phyloP scores from a whole-genome alignment of 2,329 filamentous ascomycete species.

The Celoporthe dispersa region DNA sequence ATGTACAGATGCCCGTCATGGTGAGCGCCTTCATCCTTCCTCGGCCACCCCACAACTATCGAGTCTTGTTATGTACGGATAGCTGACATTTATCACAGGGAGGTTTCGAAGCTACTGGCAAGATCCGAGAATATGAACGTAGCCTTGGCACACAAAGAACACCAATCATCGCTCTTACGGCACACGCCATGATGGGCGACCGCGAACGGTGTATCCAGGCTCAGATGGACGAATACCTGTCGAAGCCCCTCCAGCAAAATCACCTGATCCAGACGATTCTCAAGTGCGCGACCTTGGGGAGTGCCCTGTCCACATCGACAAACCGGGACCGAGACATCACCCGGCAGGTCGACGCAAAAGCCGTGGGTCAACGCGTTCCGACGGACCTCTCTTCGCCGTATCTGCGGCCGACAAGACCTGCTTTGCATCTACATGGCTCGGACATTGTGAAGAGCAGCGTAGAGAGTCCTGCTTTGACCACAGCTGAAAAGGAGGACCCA shows the following conservation, averaged over 20 bases:
- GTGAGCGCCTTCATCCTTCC: slow-evolving; percentile 50
- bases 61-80: background rate
- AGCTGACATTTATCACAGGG: slow-evolving; percentile 61
- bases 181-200: slow-evolving; percentile 98
- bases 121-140: slow-evolving; percentile 94
- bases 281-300: slow-evolving; percentile 91
- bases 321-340: slow-evolving; percentile 63
- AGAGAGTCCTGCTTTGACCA: slow-evolving; percentile 67
- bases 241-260: slow-evolving; percentile 95
- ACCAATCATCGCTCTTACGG: slow-evolving; percentile 94
- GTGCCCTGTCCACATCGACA: slow-evolving; percentile 75
- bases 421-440: slow-evolving; percentile 56
- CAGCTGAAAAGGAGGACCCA: slow-evolving; percentile 63
- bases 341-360: slow-evolving; percentile 54
- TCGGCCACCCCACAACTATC: slow-evolving; percentile 1
- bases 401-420: slow-evolving; percentile 54
- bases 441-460: slow-evolving; percentile 36
- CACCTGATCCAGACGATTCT: slow-evolving; percentile 97
- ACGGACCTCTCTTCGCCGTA: slow-evolving; percentile 38
- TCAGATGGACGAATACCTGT: slow-evolving; percentile 99
- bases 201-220: slow-evolving; percentile 97
- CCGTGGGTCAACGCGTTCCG: slow-evolving; percentile 42
- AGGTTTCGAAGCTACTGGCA: slow-evolving; percentile 94
- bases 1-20: slow-evolving; percentile 99
- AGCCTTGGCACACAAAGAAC: slow-evolving; percentile 80